Base-by-base conservation (phyloP, 176 grass and related monocot genomes). In the Phyllostachys edulis region DNA sequence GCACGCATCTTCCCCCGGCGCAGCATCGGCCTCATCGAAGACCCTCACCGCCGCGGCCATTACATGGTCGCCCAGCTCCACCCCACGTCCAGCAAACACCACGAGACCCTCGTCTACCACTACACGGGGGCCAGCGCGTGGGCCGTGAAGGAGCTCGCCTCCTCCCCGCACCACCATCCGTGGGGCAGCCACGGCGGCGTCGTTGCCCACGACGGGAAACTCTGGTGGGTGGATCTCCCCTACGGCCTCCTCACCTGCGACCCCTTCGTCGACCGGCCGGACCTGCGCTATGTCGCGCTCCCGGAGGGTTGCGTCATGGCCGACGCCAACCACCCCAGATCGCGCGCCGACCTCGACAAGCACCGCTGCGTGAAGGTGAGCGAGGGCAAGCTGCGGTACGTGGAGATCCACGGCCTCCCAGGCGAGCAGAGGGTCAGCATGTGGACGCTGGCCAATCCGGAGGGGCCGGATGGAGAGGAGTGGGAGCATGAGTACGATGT, bases 171-270 rank as follows among this genome's bases (percentile, higher is more conserved):
- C 13, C 75, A 77, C 38, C 0, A 24, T 32, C 20, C 11, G 32
- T 76, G 73, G 74, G 20, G 63, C 6, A 44, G 42, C 17, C 27
- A 26, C 4, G 68, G 26, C 9, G 70, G 49, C n/a, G 82, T 77
- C 5, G 0, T 85, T 4, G 2, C 63, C 2, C 47, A 77, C 38
- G 73, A 0, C 37, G 50, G 73, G 1, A 42, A 27, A 11, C 83
- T 85, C 73, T 85, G 64, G 63, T 77, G 72, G 83, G 15, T 69
- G 23, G 62, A 76, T 37, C 46, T 85, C 38, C 2, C 63, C 37
- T 69, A 42, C 47, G 73, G 63, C 6, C 0, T 85, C n/a, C 39
- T 85, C 24, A 13, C 65, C 73, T 68, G 63, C 73, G 24, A 85
- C 63, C 73, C 82, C 12, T 85, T 85, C 83, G 37, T 12, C 17